Percentiles rank a stretch among this genome's conserved stretches.
Evolutionary conservation across 345 rosid species (phyloP).

Genomic region (Euclidium syriacum): DNA sequence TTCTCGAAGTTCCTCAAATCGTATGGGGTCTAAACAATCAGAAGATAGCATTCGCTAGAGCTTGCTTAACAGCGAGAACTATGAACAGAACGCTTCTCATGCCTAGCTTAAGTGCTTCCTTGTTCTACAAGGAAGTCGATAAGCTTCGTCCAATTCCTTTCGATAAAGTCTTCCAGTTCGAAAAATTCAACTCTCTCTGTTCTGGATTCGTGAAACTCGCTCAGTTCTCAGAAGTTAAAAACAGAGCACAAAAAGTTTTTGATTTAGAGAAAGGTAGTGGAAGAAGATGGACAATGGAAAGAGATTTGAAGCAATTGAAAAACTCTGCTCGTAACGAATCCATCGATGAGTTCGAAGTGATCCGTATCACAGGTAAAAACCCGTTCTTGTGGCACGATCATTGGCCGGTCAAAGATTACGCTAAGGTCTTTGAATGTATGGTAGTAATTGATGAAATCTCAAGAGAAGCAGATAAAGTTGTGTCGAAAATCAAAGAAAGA

Average conservation of each 20-base stretch:
- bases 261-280: conserved; percentile 91
- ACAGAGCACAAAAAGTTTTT: conserved; percentile 34
- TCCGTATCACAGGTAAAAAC: conserved; percentile 70
- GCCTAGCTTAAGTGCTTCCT: conserved; percentile 92
- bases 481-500: conserved; percentile 56
- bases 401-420: conserved; percentile 92
- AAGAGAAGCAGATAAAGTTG: conserved; percentile 72
- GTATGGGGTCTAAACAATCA: conserved; percentile 98
- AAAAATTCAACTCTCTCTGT: conserved; percentile 68
- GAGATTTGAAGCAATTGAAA: conserved; percentile 72
- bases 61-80: conserved; percentile 81
- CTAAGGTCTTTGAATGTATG: conserved; percentile 79
- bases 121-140: conserved; percentile 85
- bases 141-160: conserved; percentile 76
- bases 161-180: conserved; percentile 70
- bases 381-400: conserved; percentile 99
- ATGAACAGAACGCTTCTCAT: conserved; percentile 83
- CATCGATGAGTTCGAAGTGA: conserved; percentile 54
- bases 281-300: conserved; percentile 80
- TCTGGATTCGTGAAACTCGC: conserved; percentile 68
- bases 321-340: conserved; percentile 29
- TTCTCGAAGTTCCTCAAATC: conserved; percentile 87
- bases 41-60: conserved; percentile 95
- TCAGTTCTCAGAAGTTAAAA: conserved; percentile 46
- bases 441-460: conserved; percentile 67